Evolutionary conservation across 139 green algal species (phyloP).

Genomic region (Spirogloea muscicola): DNA sequence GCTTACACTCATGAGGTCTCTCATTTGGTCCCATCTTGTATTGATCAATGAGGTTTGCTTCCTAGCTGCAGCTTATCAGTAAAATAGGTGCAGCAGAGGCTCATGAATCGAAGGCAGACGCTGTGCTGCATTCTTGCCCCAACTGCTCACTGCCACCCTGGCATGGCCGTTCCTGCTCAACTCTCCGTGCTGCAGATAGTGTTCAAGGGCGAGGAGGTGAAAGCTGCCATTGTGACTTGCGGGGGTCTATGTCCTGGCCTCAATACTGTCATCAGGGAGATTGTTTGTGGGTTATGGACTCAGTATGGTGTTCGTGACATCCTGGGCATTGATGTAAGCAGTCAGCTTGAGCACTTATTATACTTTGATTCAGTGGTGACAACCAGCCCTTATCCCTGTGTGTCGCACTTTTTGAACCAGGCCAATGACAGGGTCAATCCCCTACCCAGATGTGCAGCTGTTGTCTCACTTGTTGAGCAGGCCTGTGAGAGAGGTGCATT

Average conservation of each 20-base stretch:
- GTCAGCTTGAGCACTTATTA: background rate
- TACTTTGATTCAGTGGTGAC: too few species aligned
- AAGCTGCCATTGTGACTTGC: slow-evolving; percentile 92
- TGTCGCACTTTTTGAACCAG: background rate
- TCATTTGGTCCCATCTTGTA: background rate
- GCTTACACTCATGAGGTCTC: too few species aligned
- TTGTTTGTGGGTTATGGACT: slow-evolving; percentile 49
- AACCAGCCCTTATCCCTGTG: background rate
- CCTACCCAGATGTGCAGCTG: background rate
- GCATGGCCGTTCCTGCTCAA: too few species aligned
- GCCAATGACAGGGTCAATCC: background rate
- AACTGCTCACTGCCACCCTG: too few species aligned
- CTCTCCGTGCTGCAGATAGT: slow-evolving; percentile 29
- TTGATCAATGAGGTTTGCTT: too few species aligned
- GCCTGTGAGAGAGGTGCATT: background rate
- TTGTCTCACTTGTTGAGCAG: background rate
- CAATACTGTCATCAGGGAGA: slow-evolving; percentile 89
- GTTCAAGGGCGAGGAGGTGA: slow-evolving; percentile 75
- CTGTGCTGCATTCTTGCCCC: background rate
- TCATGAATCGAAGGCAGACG: too few species aligned
- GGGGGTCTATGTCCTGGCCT: slow-evolving; percentile 94
- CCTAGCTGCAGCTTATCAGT: background rate
- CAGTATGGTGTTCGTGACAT: slow-evolving; percentile 54
- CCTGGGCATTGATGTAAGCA: slow-evolving; percentile 70
- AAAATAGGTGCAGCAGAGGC: background rate